phyloP scores from a whole-genome alignment of 768 basidiomycete species.

The Trametes cubensis region DNA sequence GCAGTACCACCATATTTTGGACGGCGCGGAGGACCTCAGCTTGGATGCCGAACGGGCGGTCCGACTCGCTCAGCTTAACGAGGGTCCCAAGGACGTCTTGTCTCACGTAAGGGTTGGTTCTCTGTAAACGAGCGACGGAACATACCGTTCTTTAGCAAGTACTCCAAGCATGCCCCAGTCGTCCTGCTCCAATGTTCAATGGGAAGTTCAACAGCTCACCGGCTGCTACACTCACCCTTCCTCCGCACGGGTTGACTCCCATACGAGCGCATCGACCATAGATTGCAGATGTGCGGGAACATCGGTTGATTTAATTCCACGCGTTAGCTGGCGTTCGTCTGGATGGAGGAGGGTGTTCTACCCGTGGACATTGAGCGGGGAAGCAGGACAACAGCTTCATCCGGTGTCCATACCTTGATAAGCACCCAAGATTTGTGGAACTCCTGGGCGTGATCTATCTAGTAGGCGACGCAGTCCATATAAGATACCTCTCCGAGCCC shows the following conservation, averaged over 20 bases:
- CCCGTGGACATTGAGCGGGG: slow-evolving; percentile 16
- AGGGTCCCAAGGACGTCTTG: slow-evolving; percentile 82
- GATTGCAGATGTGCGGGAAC: slow-evolving; percentile 76
- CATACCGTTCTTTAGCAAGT: slow-evolving; percentile 84
- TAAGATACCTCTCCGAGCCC: not conserved
- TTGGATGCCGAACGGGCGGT: slow-evolving; percentile 88
- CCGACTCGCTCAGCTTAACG: slow-evolving; percentile 82
- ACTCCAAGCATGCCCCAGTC: slow-evolving; percentile 89
- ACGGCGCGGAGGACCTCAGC: slow-evolving; percentile 85
- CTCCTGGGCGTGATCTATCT: slow-evolving; percentile 65
- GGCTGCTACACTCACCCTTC: slow-evolving; percentile 66
- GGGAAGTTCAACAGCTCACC: slow-evolving; percentile 4
- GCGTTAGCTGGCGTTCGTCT: slow-evolving; percentile 84
- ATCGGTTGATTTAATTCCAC: slow-evolving; percentile 79
- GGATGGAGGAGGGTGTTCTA: slow-evolving; percentile 85
- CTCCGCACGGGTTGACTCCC: slow-evolving; percentile 83
- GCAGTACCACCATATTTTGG: slow-evolving; percentile 86
- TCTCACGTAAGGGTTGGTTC: not conserved
- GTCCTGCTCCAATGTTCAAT: slow-evolving; percentile 42
- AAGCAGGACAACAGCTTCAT: not conserved
- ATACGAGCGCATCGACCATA: slow-evolving; percentile 84
- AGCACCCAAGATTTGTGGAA: slow-evolving; percentile 77
- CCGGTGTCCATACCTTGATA: slow-evolving; percentile 56
- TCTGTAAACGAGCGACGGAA: not conserved
- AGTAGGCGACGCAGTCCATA: not conserved